Evolutionary conservation across 352 stramenopile species (phyloP).

Genomic region (Globisporangium emineosum): DNA sequence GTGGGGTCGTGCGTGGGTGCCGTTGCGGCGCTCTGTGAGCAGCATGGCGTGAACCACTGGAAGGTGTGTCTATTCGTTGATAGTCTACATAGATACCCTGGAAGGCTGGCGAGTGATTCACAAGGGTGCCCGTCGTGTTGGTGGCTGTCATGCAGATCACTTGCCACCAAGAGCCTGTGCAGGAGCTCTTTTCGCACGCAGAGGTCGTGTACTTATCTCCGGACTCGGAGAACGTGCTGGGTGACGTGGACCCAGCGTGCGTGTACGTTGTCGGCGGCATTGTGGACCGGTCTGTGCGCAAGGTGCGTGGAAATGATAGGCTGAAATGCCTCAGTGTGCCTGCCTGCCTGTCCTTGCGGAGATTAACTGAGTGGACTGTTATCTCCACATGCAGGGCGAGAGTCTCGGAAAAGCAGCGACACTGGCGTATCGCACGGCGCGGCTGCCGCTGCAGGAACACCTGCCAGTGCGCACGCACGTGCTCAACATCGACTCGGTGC

Average conservation of each 20-base stretch:
- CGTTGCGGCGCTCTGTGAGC: constrained; percentile 29
- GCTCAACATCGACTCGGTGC: constrained; percentile 78
- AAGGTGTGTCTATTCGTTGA: constrained; percentile 33
- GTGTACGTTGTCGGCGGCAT: constrained; percentile 86
- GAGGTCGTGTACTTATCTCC: constrained; percentile 82
- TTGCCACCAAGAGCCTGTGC: constrained; percentile 40
- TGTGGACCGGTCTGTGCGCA: constrained; percentile 81
- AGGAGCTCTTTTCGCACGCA: constrained; percentile 43
- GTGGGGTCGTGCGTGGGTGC: constrained; percentile 43
- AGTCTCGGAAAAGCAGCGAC: constrained; percentile 37
- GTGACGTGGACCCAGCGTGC: constrained; percentile 34
- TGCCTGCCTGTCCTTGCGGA: no score
- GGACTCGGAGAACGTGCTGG: constrained; percentile 69
- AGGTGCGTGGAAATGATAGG: constrained; percentile 26
- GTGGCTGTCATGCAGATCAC: constrained; percentile 8
- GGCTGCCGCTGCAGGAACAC: constrained; percentile 68
- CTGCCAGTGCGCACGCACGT: constrained; percentile 57
- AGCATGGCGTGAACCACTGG: constrained; percentile 51
- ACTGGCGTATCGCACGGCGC: constrained; percentile 29
- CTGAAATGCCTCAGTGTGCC: no score
- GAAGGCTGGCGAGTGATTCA: no score
- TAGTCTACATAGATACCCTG: background rate
- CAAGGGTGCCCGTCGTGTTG: background rate
- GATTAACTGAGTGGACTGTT: no score
- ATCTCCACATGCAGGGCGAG: constrained; percentile 31